Conservation (phyloP, 257 asterid species). For the Dorcoceras hygrometricum region DNA sequence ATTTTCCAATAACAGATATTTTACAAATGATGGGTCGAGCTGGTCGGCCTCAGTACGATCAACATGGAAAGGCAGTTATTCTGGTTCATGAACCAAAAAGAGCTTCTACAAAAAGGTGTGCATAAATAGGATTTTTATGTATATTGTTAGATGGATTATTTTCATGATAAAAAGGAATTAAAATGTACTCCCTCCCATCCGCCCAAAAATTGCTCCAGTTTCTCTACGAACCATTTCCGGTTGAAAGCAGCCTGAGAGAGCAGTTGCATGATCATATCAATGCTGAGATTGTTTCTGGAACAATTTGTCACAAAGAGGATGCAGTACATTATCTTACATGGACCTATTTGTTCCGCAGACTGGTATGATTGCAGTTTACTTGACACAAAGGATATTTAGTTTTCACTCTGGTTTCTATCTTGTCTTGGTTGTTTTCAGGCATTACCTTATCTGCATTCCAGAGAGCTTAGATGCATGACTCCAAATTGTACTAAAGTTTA, state of each 20-base stretch:
- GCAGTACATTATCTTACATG: slow-evolving; percentile 97
- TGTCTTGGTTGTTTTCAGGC: slow-evolving; percentile 16
- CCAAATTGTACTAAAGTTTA: slow-evolving; percentile 16
- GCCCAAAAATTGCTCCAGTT: slow-evolving; percentile 48
- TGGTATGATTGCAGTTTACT: slow-evolving; percentile 54
- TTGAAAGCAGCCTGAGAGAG: slow-evolving; percentile 97
- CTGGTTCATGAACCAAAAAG: slow-evolving; percentile 98
- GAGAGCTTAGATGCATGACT: slow-evolving; percentile 11
- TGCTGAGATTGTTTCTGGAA: slow-evolving; percentile 96
- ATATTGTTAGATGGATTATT: slow-evolving; percentile 11
- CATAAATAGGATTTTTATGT: slow-evolving; percentile 3
- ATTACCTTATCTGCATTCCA: no score
- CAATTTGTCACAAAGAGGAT: slow-evolving; percentile 87
- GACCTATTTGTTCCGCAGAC: slow-evolving; percentile 94
- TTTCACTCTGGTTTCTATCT: slow-evolving; percentile 10
- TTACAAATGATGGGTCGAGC: slow-evolving; percentile 99
- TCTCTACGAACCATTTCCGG: slow-evolving; percentile 98
- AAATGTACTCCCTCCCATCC: slow-evolving; percentile 17
- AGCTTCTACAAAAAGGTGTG: slow-evolving; percentile 97
- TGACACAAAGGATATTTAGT: slow-evolving; percentile 10
- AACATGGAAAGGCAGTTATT: slow-evolving; percentile 97
- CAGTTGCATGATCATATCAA: slow-evolving; percentile 93
- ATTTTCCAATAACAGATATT: slow-evolving; percentile 95
- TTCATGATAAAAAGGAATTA: slow-evolving; percentile 20
- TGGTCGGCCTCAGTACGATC: slow-evolving; percentile 97